phyloP scores from a whole-genome alignment of 1,284 basidiomycete genomes.

The Marasmius tenuissimus region DNA sequence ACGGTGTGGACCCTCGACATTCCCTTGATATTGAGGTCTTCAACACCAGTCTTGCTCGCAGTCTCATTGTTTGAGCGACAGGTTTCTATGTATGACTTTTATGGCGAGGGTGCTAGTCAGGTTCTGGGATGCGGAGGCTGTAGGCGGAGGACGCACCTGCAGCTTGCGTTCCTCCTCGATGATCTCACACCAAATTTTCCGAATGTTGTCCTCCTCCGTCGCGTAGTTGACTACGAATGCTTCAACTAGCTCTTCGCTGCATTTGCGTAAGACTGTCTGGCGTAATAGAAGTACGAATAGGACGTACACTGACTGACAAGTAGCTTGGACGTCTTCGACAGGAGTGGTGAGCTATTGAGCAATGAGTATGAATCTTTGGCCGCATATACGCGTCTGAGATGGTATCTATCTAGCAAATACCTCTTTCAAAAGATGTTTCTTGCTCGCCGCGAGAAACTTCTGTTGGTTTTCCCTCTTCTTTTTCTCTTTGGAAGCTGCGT shows the following conservation, averaged over 20 bases:
- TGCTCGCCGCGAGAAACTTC: not conserved
- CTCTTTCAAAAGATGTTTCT: not conserved
- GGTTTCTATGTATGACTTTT: not conserved
- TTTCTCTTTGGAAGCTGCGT: not conserved
- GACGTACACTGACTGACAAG: not conserved
- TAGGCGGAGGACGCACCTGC: not conserved
- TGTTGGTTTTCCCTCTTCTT: not conserved
- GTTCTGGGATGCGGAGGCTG: not conserved
- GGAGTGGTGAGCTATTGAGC: not conserved
- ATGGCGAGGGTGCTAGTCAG: not conserved
- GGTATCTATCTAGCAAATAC: not conserved
- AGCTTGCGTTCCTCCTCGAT: not conserved
- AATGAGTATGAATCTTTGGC: not conserved
- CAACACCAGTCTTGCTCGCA: not conserved
- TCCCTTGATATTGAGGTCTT: not conserved
- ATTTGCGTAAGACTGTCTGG: not conserved
- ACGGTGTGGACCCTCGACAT: not conserved
- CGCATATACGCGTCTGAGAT: not conserved
- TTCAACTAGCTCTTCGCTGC: not conserved
- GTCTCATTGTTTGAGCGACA: not conserved
- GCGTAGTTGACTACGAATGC: not conserved
- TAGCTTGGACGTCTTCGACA: not conserved
- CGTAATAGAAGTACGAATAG: not conserved
- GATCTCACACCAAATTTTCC: not conserved
- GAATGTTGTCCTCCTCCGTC: conserved; percentile 1